Percentiles rank a stretch among this genome's conserved stretches.
These are phyloP conservation scores for Albophoma yamanashiensis DNA, from an alignment of 2,329 filamentous ascomycete genomes.

Conservation along the genomic window DNA sequence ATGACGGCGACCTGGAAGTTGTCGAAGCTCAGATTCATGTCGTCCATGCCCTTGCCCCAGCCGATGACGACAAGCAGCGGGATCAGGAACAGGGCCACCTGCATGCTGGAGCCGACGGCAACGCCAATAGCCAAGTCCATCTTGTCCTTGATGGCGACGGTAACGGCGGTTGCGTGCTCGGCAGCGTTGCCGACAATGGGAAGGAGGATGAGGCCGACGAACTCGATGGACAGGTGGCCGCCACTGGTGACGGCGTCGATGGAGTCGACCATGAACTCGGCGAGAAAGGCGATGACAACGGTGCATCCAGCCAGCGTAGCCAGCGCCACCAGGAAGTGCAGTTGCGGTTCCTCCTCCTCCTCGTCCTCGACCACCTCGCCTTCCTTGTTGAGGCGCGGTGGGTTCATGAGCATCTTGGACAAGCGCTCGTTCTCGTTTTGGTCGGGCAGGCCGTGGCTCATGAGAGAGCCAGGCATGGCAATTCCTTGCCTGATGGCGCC, in stretches of 20 bases:
- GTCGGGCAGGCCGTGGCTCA: conserved; percentile 21
- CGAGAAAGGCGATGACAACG: conserved; percentile 69
- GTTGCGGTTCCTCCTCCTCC: conserved; percentile 62
- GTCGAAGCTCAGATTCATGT: conserved; percentile 79
- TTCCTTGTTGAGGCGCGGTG: conserved; percentile 22
- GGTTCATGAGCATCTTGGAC: conserved; percentile 33
- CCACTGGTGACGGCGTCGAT: conserved; percentile 56
- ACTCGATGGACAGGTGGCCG: conserved; percentile 56
- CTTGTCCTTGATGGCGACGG: conserved; percentile 73
- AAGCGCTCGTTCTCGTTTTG: conserved; percentile 30
- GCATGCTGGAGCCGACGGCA: conserved; percentile 69
- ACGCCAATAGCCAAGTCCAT: conserved; percentile 78
- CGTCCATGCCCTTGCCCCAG: conserved; percentile 60
- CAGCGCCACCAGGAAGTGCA: conserved; percentile 63
- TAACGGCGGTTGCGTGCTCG: conserved; percentile 72
- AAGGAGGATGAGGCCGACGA: conserved; percentile 69
- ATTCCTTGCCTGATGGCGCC: conserved; percentile 28
- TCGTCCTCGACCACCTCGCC: conserved; percentile 45
- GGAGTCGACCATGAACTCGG: conserved; percentile 66
- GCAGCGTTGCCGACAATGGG: conserved; percentile 79
- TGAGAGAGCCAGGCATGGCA: conserved; percentile 26
- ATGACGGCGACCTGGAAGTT: conserved; percentile 80
- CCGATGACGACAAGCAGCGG: conserved; percentile 67
- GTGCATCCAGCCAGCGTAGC: conserved; percentile 63
- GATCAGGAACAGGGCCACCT: conserved; percentile 70